A percentile compares a stretch with the other conserved stretches of the same genome.
Conservation (phyloP, 306 rosid genomes). For the Prunus fruticosa region DNA sequence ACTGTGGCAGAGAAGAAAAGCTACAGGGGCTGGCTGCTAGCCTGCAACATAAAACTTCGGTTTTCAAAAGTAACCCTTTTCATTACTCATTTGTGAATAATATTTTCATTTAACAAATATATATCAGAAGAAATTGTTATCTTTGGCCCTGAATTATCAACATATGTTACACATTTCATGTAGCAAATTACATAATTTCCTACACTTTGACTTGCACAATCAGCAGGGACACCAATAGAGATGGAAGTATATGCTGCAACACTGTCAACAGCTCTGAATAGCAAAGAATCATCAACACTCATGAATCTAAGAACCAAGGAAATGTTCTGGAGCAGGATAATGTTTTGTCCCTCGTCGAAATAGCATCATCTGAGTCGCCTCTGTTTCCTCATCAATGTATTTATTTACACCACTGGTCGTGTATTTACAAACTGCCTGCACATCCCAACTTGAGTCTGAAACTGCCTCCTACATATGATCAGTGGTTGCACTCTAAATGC, state of each 20-base stretch:
- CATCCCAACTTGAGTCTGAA: slow-evolving; percentile 37
- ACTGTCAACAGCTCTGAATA: slow-evolving; percentile 10
- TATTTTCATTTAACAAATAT: neutral
- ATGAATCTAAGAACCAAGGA: slow-evolving; percentile 6
- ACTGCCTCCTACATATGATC: slow-evolving; percentile 45
- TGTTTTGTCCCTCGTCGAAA: slow-evolving; percentile 9
- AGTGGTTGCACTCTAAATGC: slow-evolving; percentile 40
- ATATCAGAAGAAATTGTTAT: neutral
- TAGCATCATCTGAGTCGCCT: slow-evolving; percentile 17
- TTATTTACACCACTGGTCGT: slow-evolving; percentile 50
- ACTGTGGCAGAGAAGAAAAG: too few relatives aligned
- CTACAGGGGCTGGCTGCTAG: too few relatives aligned
- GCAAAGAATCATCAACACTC: slow-evolving; percentile 29
- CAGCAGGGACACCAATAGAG: slow-evolving; percentile 3
- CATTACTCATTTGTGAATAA: too few relatives aligned
- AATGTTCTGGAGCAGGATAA: slow-evolving; percentile 12
- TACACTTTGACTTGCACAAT: neutral
- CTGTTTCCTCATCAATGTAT: slow-evolving; percentile 39
- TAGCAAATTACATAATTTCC: slow-evolving; percentile 12
- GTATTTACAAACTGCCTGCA: slow-evolving; percentile 42
- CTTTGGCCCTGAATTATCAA: neutral
- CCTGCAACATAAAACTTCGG: too few relatives aligned
- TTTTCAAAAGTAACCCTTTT: too few relatives aligned
- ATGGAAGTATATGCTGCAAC: slow-evolving; percentile 35
- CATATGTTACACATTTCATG: slow-evolving; percentile 25